Evolutionary conservation across 108 stramenopile species (phyloP).

Genomic region (Epipyxis sp.): DNA sequence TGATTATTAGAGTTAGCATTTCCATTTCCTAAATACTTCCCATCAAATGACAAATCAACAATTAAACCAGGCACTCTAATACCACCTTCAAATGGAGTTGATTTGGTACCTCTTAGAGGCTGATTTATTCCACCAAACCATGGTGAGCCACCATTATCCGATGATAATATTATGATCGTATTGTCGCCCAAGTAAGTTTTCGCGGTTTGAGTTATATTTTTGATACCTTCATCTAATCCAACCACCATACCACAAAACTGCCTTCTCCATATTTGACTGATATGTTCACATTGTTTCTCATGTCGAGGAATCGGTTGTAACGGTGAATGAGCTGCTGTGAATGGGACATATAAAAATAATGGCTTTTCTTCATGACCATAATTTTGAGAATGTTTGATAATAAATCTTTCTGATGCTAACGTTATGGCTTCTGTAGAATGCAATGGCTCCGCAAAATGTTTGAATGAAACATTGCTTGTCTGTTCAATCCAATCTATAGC

Average conservation of each 20-base stretch:
- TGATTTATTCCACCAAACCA: slow-evolving; percentile 41
- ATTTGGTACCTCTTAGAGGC: slow-evolving; percentile 39
- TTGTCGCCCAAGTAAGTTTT: slow-evolving; percentile 41
- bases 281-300: slow-evolving; percentile 12
- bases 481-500: slow-evolving; percentile 14
- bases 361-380: neutral
- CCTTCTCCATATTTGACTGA: slow-evolving; percentile 14
- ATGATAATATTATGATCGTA: slow-evolving; percentile 36
- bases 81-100: slow-evolving; percentile 43
- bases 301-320: slow-evolving; percentile 37
- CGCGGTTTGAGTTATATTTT: slow-evolving; percentile 9
- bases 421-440: slow-evolving; percentile 25
- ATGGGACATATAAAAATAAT: slow-evolving; percentile 44
- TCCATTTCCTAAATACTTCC: neutral
- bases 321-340: slow-evolving; percentile 44
- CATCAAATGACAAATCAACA: slow-evolving; percentile 4
- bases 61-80: slow-evolving; percentile 35
- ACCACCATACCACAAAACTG: slow-evolving; percentile 36
- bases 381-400: slow-evolving; percentile 9
- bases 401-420: neutral
- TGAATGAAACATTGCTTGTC: neutral
- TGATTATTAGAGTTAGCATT: slow-evolving; percentile 7
- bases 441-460: slow-evolving; percentile 19
- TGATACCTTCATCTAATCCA: slow-evolving; percentile 44
- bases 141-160: slow-evolving; percentile 47